Evolutionary conservation across 2,329 filamentous ascomycete species (phyloP), one percentile per base, ranked within the genome.

Genomic region (Aspergillus novoparasiticus): DNA sequence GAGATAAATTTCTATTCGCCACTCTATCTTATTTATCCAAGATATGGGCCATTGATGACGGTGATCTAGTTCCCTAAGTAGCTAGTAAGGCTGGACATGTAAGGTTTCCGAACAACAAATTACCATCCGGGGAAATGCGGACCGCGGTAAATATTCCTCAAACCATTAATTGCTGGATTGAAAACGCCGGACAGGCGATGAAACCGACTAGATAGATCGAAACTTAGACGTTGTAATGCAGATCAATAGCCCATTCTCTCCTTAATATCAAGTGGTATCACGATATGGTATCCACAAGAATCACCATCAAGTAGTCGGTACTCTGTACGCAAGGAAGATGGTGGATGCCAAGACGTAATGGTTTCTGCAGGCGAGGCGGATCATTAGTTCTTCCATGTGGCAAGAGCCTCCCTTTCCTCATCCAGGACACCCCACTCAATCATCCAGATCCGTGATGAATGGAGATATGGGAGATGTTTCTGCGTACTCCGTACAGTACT

Each of bases 331-430:
- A 51, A 51, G 28, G 48, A 51, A 32, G 14, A 30, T 28, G 46
- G 45, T 50, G 46, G 46, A 32, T 51, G 48, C 48, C 48, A 51
- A 51, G 32, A 23, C 30, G 36, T 16, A 56, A 45, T 45, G 43
- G 50, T 23, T 57, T 57, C 51, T 50, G 43, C 39, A 48, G 34
- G 45, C 58, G 55, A 59, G 41, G 26, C 50, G 62, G 62, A 61
- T 48, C 28, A 61, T 51, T 59, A 32, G 28, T 60, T 62, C 32
- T 16, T 46, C 63, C 63, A 32, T 48, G 21, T 14, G n/a, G 59
- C 53, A 54, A 62, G 57, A 64, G 63, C 63, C 63, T 59, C 63
- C 36, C 46, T 43, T 36, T 39, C 36, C 12, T 53, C 46, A 54
- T 26, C 9, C 21, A 23, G 28, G 9, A 50, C 19, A 50, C 46